These are phyloP conservation scores for Ephemerocybe angulata DNA, from an alignment of 768 basidiomycete species.

Conservation along the genomic window DNA sequence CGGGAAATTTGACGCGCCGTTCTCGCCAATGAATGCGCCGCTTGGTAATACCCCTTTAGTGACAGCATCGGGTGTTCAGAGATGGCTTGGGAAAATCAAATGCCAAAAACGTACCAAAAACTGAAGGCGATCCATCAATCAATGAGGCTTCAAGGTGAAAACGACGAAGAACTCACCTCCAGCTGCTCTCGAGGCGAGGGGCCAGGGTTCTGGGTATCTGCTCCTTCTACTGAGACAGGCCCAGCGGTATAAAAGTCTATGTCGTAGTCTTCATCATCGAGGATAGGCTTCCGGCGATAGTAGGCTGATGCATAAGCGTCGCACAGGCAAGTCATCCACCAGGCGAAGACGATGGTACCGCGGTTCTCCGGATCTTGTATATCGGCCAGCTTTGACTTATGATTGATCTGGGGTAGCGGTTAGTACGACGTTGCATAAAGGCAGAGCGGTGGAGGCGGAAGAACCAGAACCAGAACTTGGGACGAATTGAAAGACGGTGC, in stretches of 20 bases:
- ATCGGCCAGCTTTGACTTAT: conserved; percentile 71
- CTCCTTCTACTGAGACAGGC: conserved; percentile 46
- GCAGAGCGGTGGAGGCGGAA: conserved; percentile 5
- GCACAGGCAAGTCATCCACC: conserved; percentile 88
- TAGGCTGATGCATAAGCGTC: conserved; percentile 84
- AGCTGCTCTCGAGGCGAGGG: conserved; percentile 76
- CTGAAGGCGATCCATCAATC: conserved; percentile 32
- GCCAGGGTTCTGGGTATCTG: conserved; percentile 41
- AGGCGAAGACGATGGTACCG: conserved; percentile 85
- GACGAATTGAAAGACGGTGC: conserved; percentile 12
- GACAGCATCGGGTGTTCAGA: conserved; percentile 15
- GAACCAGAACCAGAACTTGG: neutral
- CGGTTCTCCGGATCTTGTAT: conserved; percentile 73
- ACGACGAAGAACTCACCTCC: conserved; percentile 47
- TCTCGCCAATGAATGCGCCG: conserved; percentile 79
- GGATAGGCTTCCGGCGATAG: conserved; percentile 78
- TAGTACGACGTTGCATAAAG: conserved; percentile 6
- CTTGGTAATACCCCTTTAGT: conserved; percentile 74
- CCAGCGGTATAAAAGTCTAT: conserved; percentile 84
- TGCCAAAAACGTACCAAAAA: conserved; percentile 55
- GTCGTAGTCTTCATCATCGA: conserved; percentile 89
- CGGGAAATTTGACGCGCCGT: conserved; percentile 80
- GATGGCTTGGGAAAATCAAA: conserved; percentile 5
- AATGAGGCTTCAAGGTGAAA: neutral
- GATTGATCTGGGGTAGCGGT: conserved; percentile 60